phyloP scores from a whole-genome alignment of 352 stramenopile species.

The Stephanocyclus meneghinianus region DNA sequence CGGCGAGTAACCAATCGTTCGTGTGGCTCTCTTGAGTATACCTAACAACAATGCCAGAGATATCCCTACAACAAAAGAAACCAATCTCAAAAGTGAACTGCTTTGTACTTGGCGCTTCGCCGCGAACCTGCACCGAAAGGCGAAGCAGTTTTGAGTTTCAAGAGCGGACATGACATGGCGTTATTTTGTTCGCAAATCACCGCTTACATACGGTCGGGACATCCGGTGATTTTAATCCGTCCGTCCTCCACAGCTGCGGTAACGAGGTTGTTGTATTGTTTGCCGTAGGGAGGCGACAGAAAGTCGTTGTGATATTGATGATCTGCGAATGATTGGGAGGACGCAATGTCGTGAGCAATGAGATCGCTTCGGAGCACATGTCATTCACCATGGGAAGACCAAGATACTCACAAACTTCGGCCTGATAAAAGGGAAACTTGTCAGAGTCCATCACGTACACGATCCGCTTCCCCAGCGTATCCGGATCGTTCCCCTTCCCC shows the following conservation, averaged over 20 bases:
- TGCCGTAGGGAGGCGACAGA: slow-evolving; percentile 66
- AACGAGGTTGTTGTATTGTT: slow-evolving; percentile 76
- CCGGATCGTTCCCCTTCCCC: slow-evolving; percentile 76
- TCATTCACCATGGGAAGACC: not conserved
- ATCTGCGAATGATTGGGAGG: slow-evolving; percentile 50
- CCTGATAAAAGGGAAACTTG: slow-evolving; percentile 78
- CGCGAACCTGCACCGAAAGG: not conserved
- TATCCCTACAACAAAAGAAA: not conserved
- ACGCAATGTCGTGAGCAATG: not conserved
- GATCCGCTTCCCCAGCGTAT: slow-evolving; percentile 69
- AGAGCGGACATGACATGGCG: not conserved
- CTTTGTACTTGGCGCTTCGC: not conserved
- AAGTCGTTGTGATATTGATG: slow-evolving; percentile 84
- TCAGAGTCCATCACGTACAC: slow-evolving; percentile 78
- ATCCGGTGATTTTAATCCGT: slow-evolving; percentile 74
- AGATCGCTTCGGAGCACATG: not conserved
- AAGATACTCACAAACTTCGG: slow-evolving; percentile 41
- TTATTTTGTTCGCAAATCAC: not conserved
- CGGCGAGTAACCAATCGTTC: slow-evolving; percentile 9
- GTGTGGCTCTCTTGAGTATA: not conserved
- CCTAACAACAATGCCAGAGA: not conserved
- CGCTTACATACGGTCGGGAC: slow-evolving; percentile 71
- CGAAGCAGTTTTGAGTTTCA: not conserved
- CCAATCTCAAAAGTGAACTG: not conserved
- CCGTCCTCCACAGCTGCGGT: slow-evolving; percentile 65